Base-by-base conservation (phyloP, 2,329 filamentous ascomycete genomes). In the Elsinoe fawcettii region DNA sequence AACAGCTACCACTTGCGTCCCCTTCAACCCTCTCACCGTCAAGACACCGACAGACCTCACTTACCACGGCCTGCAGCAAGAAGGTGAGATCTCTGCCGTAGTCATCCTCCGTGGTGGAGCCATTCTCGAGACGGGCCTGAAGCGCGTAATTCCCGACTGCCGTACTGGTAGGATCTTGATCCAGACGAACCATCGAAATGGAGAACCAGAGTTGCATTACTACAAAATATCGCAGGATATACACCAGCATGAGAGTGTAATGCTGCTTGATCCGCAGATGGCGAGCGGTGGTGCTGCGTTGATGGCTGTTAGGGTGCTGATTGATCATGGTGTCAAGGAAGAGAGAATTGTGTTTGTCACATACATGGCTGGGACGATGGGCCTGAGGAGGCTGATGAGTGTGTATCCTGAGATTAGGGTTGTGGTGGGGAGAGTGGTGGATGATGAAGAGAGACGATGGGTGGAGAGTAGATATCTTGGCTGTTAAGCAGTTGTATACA, bases 301-400 rank as follows among this genome's bases (percentile, higher is more conserved):
- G 58, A 99, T 99, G 93, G 90, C 93, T 0, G 91, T 97, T 41
- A 87, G 93, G 67, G 89, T 97, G n/a, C 76, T 99, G 55, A 84
- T 96, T 14, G 93, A 99, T 70, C 91, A 97, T 67, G 93, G 93
- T 9, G 91, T 97, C 5, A 75, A 82, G 5, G 85, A 93, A 67
- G 82, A 89, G 46, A 85, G 80, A 62, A 96, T 99, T 62, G 88
- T 96, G 32, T 86, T 97, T 69, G 91, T 95, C 37, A 96, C 92
- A 2, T 96, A 95, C 69, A 87, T 90, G 62, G 92, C 91, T 2
- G 92, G 92, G 7, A 84, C 84, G 62, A 83, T 88, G 64, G 93
- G 91, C 0, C 70, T 97, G 60, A 90, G 93, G 67, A 80, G 93
- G 61, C 74, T 99, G 65, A 87, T 89, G 60, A 89, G 86, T 58